Percentiles rank a stretch among this genome's conserved stretches.
These are phyloP conservation scores for Lactarius sp. DNA, from an alignment of 768 basidiomycete species.

Conservation along the genomic window DNA sequence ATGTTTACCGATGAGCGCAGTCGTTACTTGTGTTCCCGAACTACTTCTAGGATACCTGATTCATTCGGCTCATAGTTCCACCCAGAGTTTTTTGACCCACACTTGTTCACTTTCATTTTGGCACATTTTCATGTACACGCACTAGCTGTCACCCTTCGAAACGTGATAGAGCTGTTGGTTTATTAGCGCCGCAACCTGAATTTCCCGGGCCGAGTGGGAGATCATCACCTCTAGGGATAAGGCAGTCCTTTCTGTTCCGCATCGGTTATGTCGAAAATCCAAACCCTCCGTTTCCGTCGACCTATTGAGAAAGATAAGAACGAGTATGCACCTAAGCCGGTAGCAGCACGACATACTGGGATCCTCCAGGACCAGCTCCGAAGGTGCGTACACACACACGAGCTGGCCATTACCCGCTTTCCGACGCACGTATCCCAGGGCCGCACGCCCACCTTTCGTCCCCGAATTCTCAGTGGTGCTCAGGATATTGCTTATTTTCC, in stretches of 20 bases:
- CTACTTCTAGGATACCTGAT: conserved; percentile 14
- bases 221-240: too few species aligned
- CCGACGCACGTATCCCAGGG: conserved; percentile 35
- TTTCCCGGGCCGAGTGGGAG: too few species aligned
- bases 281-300: conserved; percentile 35
- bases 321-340: conserved; percentile 21
- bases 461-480: conserved; percentile 83
- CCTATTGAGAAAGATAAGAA: conserved; percentile 28
- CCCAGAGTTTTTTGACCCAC: not conserved
- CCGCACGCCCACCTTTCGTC: conserved; percentile 75
- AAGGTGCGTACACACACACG: conserved; percentile 40
- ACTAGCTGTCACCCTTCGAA: not conserved
- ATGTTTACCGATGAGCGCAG: not conserved
- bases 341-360: conserved; percentile 49
- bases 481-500: conserved; percentile 74
- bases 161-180: too few species aligned
- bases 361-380: conserved; percentile 79
- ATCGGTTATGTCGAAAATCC: conserved; percentile 26
- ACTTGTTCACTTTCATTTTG: conserved; percentile 1
- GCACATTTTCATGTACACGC: not conserved
- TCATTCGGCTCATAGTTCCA: not conserved
- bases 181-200: too few species aligned
- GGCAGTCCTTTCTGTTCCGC: not conserved
- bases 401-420: conserved; percentile 2
- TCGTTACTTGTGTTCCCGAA: not conserved